A percentile compares a stretch with the other conserved stretches of the same genome.
phyloP scores from a whole-genome alignment of 352 stramenopile genomes.

The Pythium brassicae region DNA sequence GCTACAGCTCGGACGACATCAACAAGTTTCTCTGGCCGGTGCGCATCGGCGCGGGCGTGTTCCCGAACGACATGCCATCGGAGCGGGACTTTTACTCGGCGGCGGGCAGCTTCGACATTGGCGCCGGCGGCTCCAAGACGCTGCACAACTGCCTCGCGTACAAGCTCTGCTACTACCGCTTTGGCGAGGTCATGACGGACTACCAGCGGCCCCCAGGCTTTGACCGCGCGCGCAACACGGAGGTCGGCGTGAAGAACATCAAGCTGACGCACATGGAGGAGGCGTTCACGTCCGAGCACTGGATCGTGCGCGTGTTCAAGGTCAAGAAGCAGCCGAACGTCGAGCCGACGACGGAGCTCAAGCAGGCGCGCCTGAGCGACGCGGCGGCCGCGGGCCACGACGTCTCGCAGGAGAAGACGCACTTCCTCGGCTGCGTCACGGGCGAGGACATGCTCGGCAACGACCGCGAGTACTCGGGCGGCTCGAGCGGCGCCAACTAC shows the following conservation, averaged over 20 bases:
- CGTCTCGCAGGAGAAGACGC: slow-evolving; percentile 69
- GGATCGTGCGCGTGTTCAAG: slow-evolving; percentile 94
- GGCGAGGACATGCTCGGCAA: slow-evolving; percentile 81
- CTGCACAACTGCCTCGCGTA: slow-evolving; percentile 92
- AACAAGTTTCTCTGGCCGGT: slow-evolving; percentile 94
- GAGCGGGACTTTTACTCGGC: slow-evolving; percentile 87
- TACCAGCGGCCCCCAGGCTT: slow-evolving; percentile 79
- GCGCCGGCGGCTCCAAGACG: slow-evolving; percentile 71
- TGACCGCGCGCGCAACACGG: slow-evolving; percentile 82
- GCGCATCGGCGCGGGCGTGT: slow-evolving; percentile 87
- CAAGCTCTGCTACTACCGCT: slow-evolving; percentile 94
- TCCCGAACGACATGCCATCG: slow-evolving; percentile 80
- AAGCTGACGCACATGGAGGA: slow-evolving; percentile 89
- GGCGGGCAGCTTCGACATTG: slow-evolving; percentile 82
- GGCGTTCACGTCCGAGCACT: slow-evolving; percentile 94
- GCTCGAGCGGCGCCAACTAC: slow-evolving; percentile 87
- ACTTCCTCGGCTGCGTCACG: slow-evolving; percentile 81
- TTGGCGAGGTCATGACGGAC: slow-evolving; percentile 85
- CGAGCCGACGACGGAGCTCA: slow-evolving; percentile 63
- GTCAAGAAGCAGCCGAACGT: slow-evolving; percentile 89
- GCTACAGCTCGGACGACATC: slow-evolving; percentile 84
- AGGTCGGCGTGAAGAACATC: slow-evolving; percentile 90
- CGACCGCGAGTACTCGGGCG: slow-evolving; percentile 87
- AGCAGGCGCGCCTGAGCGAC: slow-evolving; percentile 55
- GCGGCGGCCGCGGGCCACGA: slow-evolving; percentile 41